Conservation (phyloP, 805 yeast genomes). For the Clavispora vitiphila region DNA sequence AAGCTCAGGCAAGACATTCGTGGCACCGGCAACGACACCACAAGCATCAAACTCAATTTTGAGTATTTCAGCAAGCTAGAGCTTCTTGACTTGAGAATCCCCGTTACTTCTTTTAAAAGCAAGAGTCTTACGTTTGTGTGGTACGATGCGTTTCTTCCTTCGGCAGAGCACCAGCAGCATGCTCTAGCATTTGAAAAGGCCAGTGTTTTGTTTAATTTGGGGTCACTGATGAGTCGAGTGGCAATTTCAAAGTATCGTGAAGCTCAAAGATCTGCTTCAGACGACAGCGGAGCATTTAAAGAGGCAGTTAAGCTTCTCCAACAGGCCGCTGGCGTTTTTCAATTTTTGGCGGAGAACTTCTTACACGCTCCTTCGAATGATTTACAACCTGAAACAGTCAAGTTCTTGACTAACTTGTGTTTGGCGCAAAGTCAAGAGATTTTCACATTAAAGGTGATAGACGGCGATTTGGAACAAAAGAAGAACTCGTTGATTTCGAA, state of each 20-base stretch:
- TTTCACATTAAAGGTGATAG: constrained; percentile 59
- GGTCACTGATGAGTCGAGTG: constrained; percentile 50
- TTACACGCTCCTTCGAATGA: constrained; percentile 86
- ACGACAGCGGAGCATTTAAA: constrained; percentile 46
- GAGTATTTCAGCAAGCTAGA: constrained; percentile 80
- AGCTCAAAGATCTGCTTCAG: constrained; percentile 19
- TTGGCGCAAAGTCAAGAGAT: constrained; percentile 88
- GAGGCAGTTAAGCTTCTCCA: constrained; percentile 58
- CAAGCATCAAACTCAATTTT: constrained; percentile 52
- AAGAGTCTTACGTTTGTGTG: constrained; percentile 62
- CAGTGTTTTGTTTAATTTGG: constrained; percentile 73
- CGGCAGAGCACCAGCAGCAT: constrained; percentile 55
- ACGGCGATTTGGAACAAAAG: constrained; percentile 42
- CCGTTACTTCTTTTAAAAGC: constrained; percentile 48
- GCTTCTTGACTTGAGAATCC: constrained; percentile 69
- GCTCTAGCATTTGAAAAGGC: constrained; percentile 91
- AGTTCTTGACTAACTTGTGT: constrained; percentile 59
- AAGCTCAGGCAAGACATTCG: constrained; percentile 55
- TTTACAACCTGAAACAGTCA: constrained; percentile 61
- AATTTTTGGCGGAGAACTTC: constrained; percentile 71
- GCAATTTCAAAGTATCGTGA: constrained; percentile 34
- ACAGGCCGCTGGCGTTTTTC: constrained; percentile 73
- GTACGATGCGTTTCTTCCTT: constrained; percentile 63
- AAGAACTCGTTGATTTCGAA: constrained; percentile 73
- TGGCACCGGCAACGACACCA: constrained; percentile 40